phyloP scores from a whole-genome alignment of 2,329 filamentous ascomycete genomes.

The Westerdykella aurantiaca region DNA sequence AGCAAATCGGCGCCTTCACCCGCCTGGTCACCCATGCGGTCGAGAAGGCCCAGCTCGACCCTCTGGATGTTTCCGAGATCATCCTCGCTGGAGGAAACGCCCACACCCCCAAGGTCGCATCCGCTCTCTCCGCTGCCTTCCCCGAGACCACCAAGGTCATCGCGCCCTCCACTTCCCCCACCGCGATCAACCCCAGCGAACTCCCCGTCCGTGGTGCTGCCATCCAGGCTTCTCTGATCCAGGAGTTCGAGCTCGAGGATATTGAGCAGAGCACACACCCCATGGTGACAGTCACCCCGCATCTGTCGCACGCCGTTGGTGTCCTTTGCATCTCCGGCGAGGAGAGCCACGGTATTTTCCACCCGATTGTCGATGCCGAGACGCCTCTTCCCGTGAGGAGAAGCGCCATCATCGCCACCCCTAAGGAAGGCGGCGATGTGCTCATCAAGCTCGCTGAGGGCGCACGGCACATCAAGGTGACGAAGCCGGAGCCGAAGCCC shows the following conservation, averaged over 20 bases:
- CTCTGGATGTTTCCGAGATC: conserved; percentile 90
- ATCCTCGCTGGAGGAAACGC: conserved; percentile 88
- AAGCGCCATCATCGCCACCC: conserved; percentile 69
- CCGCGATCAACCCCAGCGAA: conserved; percentile 89
- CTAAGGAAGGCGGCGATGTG: conserved; percentile 79
- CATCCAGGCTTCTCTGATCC: conserved; percentile 88
- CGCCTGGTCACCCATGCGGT: conserved; percentile 77
- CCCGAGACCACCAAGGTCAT: conserved; percentile 70
- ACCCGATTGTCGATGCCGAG: conserved; percentile 74
- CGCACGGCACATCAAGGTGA: conserved; percentile 84
- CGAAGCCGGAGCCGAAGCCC: conserved; percentile 73
- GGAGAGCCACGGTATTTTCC: conserved; percentile 63
- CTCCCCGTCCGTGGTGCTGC: conserved; percentile 83
- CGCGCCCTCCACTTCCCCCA: conserved; percentile 71
- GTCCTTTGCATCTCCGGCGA: conserved; percentile 63
- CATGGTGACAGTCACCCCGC: conserved; percentile 87
- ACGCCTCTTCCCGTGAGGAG: conserved; percentile 86
- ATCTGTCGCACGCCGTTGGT: conserved; percentile 83
- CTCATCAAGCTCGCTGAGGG: conserved; percentile 86
- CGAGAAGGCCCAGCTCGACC: conserved; percentile 86
- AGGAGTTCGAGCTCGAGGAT: conserved; percentile 88
- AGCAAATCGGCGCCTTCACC: conserved; percentile 84
- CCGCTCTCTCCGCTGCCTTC: conserved; percentile 74
- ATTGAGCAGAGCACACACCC: conserved; percentile 96
- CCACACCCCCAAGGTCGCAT: conserved; percentile 88